Evolutionary conservation across 768 basidiomycete genomes (phyloP).

Genomic region (Suillus subalutaceus): DNA sequence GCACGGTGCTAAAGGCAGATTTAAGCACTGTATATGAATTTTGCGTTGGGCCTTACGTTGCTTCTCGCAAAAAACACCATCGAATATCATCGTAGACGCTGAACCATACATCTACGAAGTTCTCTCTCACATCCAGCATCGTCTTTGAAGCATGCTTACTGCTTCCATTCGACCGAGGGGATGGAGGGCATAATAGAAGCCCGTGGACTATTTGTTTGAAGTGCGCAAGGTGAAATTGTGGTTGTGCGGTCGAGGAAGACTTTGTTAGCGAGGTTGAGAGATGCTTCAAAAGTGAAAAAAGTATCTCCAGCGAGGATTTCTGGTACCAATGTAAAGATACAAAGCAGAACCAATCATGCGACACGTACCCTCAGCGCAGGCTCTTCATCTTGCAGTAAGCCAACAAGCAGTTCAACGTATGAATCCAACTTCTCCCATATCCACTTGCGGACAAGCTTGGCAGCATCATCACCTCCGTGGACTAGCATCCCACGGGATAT

Average conservation of each 20-base stretch:
- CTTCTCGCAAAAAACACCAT: constrained; percentile 87
- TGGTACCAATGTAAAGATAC: constrained; percentile 30
- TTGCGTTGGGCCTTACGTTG: constrained; percentile 49
- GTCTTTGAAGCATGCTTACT: constrained; percentile 39
- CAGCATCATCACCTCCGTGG: constrained; percentile 51
- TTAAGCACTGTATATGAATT: constrained; percentile 7
- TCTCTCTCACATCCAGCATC: constrained; percentile 60
- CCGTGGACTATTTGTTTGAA: constrained; percentile 66
- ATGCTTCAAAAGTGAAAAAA: constrained; percentile 77
- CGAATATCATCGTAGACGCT: constrained; percentile 81
- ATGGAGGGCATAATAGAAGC: constrained; percentile 64
- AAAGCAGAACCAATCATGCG: neutral
- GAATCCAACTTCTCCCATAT: constrained; percentile 72
- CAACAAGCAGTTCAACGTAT: constrained; percentile 70
- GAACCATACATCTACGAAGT: constrained; percentile 74
- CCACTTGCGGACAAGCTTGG: constrained; percentile 73
- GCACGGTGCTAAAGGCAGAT: constrained; percentile 22
- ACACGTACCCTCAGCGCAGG: constrained; percentile 66
- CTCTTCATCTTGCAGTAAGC: constrained; percentile 79
- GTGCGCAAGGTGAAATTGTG: constrained; percentile 69
- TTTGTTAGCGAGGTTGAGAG: constrained; percentile 68
- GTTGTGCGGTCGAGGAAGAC: constrained; percentile 43
- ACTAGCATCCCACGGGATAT: constrained; percentile 62
- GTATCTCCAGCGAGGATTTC: constrained; percentile 73
- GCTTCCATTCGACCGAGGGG: constrained; percentile 32